Percentiles rank a stretch among this genome's conserved stretches.
These are phyloP conservation scores for Cladophialophora immunda DNA, from an alignment of 2,329 filamentous ascomycete species.

Conservation along the genomic window DNA sequence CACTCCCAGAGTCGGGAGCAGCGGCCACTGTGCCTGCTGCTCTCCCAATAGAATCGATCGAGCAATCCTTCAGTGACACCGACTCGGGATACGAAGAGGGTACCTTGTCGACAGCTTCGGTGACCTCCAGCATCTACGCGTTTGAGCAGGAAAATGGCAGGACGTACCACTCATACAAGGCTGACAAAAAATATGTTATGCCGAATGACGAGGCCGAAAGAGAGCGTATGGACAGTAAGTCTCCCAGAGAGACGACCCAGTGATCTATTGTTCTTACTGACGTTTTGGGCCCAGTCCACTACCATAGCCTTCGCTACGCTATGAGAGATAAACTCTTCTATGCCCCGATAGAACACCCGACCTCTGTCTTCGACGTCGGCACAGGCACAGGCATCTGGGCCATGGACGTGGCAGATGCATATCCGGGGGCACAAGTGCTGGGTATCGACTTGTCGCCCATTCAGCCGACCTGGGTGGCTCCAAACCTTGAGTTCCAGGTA, in stretches of 20 bases:
- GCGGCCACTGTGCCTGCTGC: not conserved
- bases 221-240: slow-evolving; percentile 44
- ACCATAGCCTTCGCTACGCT: slow-evolving; percentile 41
- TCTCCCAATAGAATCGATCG: slow-evolving; percentile 1
- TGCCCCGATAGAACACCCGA: slow-evolving; percentile 41
- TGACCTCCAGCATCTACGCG: slow-evolving; percentile 43
- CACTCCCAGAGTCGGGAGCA: slow-evolving; percentile 3
- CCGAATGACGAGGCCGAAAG: slow-evolving; percentile 50
- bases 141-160: slow-evolving; percentile 34
- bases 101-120: slow-evolving; percentile 38
- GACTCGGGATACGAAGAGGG: slow-evolving; percentile 25
- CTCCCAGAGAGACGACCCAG: not conserved
- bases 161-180: slow-evolving; percentile 38
- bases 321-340: slow-evolving; percentile 38
- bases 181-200: slow-evolving; percentile 46
- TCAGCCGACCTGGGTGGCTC: slow-evolving; percentile 56
- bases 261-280: not conserved
- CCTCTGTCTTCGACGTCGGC: slow-evolving; percentile 47
- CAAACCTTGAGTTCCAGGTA: slow-evolving; percentile 61
- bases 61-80: not conserved
- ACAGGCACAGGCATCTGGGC: slow-evolving; percentile 56
- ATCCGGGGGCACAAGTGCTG: slow-evolving; percentile 43
- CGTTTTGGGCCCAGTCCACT: slow-evolving; percentile 37
- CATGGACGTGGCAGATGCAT: slow-evolving; percentile 46
- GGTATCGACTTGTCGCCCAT: slow-evolving; percentile 49